A percentile compares a stretch with the other conserved stretches of the same genome.
phyloP scores from a whole-genome alignment of 1,284 basidiomycete species.

The Cronartium ribicola region DNA sequence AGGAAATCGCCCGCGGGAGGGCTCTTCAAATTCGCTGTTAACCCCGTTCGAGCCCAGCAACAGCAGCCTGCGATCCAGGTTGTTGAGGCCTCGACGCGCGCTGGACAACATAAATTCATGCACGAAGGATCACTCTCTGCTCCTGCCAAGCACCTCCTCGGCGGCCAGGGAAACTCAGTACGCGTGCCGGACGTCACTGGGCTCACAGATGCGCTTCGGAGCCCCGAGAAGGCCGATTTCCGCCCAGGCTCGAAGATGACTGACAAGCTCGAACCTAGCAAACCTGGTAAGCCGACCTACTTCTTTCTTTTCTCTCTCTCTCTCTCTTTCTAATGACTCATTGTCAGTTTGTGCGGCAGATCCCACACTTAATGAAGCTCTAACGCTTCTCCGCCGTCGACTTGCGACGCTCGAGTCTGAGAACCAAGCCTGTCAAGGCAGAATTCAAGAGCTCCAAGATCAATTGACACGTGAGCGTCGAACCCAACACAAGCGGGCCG shows the following conservation, averaged over 20 bases:
- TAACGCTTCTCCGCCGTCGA: conserved; percentile 11
- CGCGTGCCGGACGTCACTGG: conserved; percentile 41
- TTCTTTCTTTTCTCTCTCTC: not conserved
- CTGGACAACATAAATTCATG: not conserved
- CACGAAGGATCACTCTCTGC: conserved; percentile 22
- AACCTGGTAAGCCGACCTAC: conserved; percentile 18
- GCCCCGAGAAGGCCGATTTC: conserved; percentile 29
- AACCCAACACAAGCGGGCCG: not conserved
- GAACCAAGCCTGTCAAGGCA: conserved; percentile 15
- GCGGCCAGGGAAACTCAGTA: conserved; percentile 17
- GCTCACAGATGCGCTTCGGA: conserved; percentile 32
- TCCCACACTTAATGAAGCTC: conserved; percentile 32
- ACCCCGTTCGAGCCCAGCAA: not conserved
- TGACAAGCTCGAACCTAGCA: conserved; percentile 1
- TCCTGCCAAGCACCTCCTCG: conserved; percentile 19
- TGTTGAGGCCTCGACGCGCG: conserved; percentile 9
- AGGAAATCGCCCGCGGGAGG: not conserved
- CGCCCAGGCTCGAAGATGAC: not conserved
- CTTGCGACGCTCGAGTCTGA: conserved; percentile 27
- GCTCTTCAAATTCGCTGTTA: conserved; percentile 3
- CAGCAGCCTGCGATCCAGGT: conserved; percentile 20
- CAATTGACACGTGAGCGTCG: conserved; percentile 5
- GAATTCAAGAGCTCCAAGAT: conserved; percentile 28
- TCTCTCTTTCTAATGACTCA: not conserved
- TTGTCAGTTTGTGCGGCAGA: not conserved